Base-by-base conservation (phyloP, 129 eudicot species). In the Kitagawia praeruptora region DNA sequence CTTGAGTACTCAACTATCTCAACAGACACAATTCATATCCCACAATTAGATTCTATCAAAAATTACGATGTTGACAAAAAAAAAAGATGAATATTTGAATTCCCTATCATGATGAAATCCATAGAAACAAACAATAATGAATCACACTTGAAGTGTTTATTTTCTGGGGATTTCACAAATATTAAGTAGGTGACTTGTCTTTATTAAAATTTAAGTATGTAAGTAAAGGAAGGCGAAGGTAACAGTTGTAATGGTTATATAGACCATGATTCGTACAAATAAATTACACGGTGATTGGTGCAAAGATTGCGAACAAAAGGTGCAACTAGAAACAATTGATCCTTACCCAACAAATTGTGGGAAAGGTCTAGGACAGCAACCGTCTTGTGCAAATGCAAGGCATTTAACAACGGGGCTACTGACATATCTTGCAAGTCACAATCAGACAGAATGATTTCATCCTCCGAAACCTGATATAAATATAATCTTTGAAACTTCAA, bases 361-460 rank as follows among this genome's bases (percentile, higher is more conserved):
- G 99, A 96, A 80, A 96, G 93, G 87, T 96, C 89, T 80, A 96
- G 81, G 56, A 83, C 82, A 44, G 98, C 88, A 81, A 92, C 80
- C 21, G 94, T 84, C 71, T 86, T 89, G 84, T 89, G 98, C 73
- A 86, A 76, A 77, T 81, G 80, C 81, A 96, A 85, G 77, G 99
- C 97, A 81, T 87, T 85, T 37, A 96, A 77, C 51, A 96, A 81
- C 70, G 99, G 99, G 34, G 89, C 83, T 80, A 84, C 88, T 46
- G 99, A 87, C 82, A 82, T 80, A 85, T 96, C 99, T 83, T 88
- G 95, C 77, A 96, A 82, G 84, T 85, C 93, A 82, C 99, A 96
- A 74, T 82, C 91, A 48, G 99, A 89, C 41, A 89, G 96, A 45
- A 87, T 78, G 76, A 96, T 86, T 84, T 92, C 98, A 89, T 92